These are phyloP conservation scores for Saposhnikovia divaricata DNA, from an alignment of 129 eudicot species.

Conservation along the genomic window DNA sequence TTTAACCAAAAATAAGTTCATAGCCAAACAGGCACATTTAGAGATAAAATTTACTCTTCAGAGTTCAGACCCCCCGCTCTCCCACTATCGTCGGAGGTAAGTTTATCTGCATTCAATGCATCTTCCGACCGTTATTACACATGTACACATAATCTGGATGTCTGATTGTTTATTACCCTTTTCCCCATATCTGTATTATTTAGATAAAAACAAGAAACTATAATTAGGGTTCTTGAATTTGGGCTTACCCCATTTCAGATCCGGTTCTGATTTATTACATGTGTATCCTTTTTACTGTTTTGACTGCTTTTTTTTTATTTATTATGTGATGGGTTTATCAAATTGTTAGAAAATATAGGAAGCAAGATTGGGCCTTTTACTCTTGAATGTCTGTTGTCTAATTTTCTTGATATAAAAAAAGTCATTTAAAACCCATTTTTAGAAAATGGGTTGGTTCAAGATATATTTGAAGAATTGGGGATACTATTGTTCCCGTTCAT, in stretches of 20 bases:
- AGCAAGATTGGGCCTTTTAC: background rate
- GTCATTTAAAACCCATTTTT: background rate
- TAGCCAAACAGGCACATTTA: too few relatives aligned
- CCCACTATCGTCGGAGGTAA: conserved; percentile 13
- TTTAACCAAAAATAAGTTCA: too few relatives aligned
- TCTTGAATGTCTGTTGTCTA: background rate
- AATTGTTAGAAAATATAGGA: background rate
- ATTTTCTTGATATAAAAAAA: background rate
- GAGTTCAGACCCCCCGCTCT: background rate
- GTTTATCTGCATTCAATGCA: background rate
- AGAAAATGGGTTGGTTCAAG: background rate
- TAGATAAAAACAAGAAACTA: background rate
- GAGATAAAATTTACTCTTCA: background rate
- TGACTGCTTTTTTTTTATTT: background rate
- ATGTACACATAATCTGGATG: background rate
- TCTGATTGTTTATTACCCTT: background rate
- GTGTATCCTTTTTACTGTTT: background rate
- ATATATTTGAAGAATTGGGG: background rate
- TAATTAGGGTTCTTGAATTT: conserved; percentile 15
- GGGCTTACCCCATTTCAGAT: conserved; percentile 3
- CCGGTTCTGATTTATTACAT: background rate
- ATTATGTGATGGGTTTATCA: background rate
- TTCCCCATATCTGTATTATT: background rate
- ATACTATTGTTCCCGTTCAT: background rate
- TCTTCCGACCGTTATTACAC: background rate